Evolutionary conservation across 2,329 filamentous ascomycete genomes (phyloP).

Genomic region (Apiospora kogelbergensis): DNA sequence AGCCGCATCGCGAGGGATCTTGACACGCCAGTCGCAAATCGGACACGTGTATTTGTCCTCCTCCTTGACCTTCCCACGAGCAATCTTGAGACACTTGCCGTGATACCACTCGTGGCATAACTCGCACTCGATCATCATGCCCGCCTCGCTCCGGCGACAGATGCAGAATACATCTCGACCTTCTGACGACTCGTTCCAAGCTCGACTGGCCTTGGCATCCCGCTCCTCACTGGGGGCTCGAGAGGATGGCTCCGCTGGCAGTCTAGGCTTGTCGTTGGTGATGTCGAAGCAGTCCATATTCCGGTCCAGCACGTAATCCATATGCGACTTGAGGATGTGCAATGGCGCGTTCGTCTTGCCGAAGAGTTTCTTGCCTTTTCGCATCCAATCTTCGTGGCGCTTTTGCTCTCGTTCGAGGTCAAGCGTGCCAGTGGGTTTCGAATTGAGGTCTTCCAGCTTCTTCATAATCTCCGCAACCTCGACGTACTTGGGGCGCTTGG

Average conservation of each 20-base stretch:
- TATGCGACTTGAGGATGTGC: slow-evolving; percentile 91
- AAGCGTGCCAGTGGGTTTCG: slow-evolving; percentile 85
- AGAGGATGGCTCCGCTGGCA: slow-evolving; percentile 89
- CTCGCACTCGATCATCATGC: slow-evolving; percentile 99
- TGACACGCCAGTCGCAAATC: slow-evolving; percentile 95
- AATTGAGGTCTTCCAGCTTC: slow-evolving; percentile 83
- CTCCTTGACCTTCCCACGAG: slow-evolving; percentile 95
- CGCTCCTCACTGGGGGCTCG: slow-evolving; percentile 66
- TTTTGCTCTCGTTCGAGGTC: slow-evolving; percentile 95
- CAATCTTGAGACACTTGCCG: slow-evolving; percentile 96
- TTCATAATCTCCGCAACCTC: slow-evolving; percentile 92
- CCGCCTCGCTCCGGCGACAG: slow-evolving; percentile 87
- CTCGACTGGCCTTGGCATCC: slow-evolving; percentile 48
- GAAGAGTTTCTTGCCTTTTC: slow-evolving; percentile 94
- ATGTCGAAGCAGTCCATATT: slow-evolving; percentile 92
- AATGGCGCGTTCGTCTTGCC: slow-evolving; percentile 96
- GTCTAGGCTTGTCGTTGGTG: slow-evolving; percentile 76
- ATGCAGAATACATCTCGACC: slow-evolving; percentile 91
- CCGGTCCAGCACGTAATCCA: slow-evolving; percentile 88
- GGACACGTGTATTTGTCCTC: slow-evolving; percentile 98
- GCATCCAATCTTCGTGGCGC: slow-evolving; percentile 98
- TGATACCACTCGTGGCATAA: slow-evolving; percentile 99
- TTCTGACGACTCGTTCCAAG: slow-evolving; percentile 54
- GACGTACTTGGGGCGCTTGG: slow-evolving; percentile 78
- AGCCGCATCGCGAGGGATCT: slow-evolving; percentile 93